These are phyloP conservation scores for Talaromyces stipitatus DNA, from an alignment of 495 filamentous ascomycete genomes.

Conservation along the genomic window DNA sequence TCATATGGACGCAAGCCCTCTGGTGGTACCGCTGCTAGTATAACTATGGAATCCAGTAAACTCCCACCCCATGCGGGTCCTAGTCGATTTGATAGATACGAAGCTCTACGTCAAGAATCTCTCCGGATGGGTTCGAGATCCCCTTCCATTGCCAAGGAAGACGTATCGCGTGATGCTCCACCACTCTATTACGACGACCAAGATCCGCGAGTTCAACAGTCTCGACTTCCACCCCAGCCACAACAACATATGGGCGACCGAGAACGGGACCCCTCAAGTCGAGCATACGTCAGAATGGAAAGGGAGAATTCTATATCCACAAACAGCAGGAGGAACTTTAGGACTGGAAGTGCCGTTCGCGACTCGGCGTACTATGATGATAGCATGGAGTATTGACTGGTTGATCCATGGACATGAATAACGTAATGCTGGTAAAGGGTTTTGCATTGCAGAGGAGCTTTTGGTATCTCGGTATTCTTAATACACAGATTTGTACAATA, in stretches of 20 bases:
- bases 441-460: background rate
- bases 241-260: background rate
- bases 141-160: constrained; percentile 8
- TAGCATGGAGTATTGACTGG: background rate
- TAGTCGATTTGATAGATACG: constrained; percentile 13
- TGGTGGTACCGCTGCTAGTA: background rate
- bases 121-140: constrained; percentile 9
- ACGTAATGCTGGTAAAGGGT: background rate
- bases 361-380: background rate
- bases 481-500: background rate
- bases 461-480: background rate
- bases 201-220: background rate
- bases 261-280: background rate
- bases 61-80: background rate
- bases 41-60: constrained; percentile 1
- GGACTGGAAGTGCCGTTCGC: background rate
- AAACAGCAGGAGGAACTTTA: background rate
- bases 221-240: constrained; percentile 8
- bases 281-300: constrained; percentile 7
- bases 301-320: background rate
- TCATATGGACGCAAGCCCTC: constrained; percentile 1
- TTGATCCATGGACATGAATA: background rate
- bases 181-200: constrained; percentile 12
- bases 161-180: constrained; percentile 4
- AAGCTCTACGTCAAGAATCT: constrained; percentile 8